phyloP scores from a whole-genome alignment of 2,329 filamentous ascomycete species.

The Talaromyces sp. region DNA sequence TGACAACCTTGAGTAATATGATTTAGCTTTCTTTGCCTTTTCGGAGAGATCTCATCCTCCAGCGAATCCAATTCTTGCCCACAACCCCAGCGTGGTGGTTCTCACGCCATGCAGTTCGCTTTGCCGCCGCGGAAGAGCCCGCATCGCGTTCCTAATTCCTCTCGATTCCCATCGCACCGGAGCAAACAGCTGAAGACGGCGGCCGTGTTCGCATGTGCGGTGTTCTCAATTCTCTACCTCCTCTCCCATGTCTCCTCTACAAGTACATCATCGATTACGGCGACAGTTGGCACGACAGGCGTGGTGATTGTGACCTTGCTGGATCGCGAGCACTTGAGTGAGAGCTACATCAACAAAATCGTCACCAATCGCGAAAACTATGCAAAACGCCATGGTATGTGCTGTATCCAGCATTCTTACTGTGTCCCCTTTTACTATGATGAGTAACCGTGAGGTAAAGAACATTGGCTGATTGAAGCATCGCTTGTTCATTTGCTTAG shows the following conservation, averaged over 20 bases:
- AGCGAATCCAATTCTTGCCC: too few relatives aligned
- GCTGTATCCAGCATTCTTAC: background rate
- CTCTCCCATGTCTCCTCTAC: slow-evolving; percentile 50
- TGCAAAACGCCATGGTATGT: slow-evolving; percentile 79
- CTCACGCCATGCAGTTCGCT: slow-evolving; percentile 75
- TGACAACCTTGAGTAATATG: too few relatives aligned
- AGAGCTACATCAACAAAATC: slow-evolving; percentile 71
- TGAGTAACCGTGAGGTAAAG: background rate
- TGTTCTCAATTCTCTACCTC: slow-evolving; percentile 65
- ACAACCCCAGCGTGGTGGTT: too few relatives aligned
- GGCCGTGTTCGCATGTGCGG: slow-evolving; percentile 56
- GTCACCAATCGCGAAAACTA: slow-evolving; percentile 83
- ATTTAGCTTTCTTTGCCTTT: too few relatives aligned
- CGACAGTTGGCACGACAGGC: slow-evolving; percentile 44
- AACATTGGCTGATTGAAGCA: background rate
- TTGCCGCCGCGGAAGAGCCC: slow-evolving; percentile 84
- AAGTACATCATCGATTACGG: slow-evolving; percentile 28
- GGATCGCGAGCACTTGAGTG: slow-evolving; percentile 66
- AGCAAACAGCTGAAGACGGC: slow-evolving; percentile 65
- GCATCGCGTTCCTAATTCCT: slow-evolving; percentile 66
- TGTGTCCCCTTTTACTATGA: background rate
- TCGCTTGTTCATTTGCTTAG: slow-evolving; percentile 49
- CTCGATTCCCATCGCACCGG: slow-evolving; percentile 49
- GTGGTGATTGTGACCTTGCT: slow-evolving; percentile 84
- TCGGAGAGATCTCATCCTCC: too few relatives aligned